Percentiles rank a stretch among this genome's conserved stretches.
Conservation (phyloP, 2,329 filamentous ascomycete genomes). For the Xylaria hypoxylon region DNA sequence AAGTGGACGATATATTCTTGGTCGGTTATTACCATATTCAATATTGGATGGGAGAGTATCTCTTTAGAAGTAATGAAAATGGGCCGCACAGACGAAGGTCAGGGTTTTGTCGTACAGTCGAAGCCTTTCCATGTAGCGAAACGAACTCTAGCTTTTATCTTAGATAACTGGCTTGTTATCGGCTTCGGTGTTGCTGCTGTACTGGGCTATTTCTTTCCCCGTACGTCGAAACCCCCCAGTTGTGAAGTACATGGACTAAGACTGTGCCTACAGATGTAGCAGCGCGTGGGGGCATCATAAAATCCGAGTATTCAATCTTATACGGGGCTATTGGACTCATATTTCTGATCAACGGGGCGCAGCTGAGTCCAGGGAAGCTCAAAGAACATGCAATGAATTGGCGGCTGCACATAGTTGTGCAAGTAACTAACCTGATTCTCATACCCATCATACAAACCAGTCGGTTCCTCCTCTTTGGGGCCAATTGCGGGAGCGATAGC, state of each 20-base stretch:
- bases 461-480: conserved; percentile 44
- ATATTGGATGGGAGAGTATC: not conserved
- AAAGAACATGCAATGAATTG: conserved; percentile 72
- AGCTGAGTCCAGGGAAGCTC: conserved; percentile 72
- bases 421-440: conserved; percentile 74
- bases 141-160: conserved; percentile 40
- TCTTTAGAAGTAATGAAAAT: conserved; percentile 5
- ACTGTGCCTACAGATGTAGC: conserved; percentile 56
- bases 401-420: conserved; percentile 75
- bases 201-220: conserved; percentile 56
- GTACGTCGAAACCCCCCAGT: conserved; percentile 51
- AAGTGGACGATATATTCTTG: not conserved
- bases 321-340: conserved; percentile 77
- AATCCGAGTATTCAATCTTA: conserved; percentile 69
- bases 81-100: not conserved
- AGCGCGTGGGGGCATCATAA: conserved; percentile 61
- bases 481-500: conserved; percentile 24
- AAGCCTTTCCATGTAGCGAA: conserved; percentile 33
- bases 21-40: not conserved
- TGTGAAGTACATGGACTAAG: conserved; percentile 8
- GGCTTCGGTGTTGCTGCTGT: conserved; percentile 49
- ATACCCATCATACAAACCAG: conserved; percentile 72
- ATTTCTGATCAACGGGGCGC: conserved; percentile 77
- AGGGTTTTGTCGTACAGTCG: not conserved
- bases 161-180: conserved; percentile 50